Evolutionary conservation across 2,329 filamentous ascomycete species (phyloP).

Genomic region (Sarocladium brachiariae): DNA sequence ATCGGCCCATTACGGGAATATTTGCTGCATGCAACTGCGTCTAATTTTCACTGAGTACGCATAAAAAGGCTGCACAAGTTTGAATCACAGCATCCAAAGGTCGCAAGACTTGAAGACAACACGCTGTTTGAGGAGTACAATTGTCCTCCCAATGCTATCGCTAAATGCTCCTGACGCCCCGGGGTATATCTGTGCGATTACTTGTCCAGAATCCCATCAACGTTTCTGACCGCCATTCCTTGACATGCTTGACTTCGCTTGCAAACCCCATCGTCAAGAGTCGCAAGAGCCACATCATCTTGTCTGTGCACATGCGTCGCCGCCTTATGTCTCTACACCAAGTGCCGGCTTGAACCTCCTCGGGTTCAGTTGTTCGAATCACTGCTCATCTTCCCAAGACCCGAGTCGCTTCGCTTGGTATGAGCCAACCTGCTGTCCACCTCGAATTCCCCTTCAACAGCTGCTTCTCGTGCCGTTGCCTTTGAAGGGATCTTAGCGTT

Average conservation of each 20-base stretch:
- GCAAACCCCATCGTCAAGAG: no score
- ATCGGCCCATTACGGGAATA: no score
- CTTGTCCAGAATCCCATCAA: constrained; percentile 2
- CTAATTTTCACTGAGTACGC: no score
- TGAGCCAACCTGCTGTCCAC: background rate
- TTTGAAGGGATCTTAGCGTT: constrained; percentile 18
- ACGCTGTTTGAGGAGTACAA: background rate
- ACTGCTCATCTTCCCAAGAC: constrained; percentile 1
- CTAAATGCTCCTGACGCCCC: constrained; percentile 7
- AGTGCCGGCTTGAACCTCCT: no score
- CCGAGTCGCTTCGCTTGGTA: background rate
- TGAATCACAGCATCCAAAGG: no score
- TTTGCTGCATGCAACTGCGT: no score
- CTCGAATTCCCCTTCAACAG: background rate
- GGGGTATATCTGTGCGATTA: constrained; percentile 5
- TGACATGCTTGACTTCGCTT: background rate
- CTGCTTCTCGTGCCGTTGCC: background rate
- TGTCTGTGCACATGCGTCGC: no score
- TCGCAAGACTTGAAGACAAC: no score
- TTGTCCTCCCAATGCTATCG: background rate
- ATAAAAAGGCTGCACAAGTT: no score
- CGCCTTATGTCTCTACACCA: no score
- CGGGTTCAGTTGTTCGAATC: background rate
- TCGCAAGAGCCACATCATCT: no score
- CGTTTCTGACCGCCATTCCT: background rate